Conservation (phyloP, 345 rosid genomes). For the Eucalyptus erythrocorys region DNA sequence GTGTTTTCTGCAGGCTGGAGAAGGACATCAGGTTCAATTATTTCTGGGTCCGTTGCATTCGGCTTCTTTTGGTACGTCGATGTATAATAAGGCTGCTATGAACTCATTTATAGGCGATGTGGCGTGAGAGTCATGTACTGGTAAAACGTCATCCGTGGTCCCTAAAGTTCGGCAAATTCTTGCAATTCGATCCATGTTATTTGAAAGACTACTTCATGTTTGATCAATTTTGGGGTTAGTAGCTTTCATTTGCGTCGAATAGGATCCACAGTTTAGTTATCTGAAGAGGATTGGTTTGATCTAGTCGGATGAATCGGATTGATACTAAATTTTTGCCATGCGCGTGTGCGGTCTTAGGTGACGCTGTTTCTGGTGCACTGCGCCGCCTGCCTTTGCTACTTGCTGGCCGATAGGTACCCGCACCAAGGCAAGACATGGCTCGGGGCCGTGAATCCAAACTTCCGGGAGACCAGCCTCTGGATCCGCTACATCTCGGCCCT, state of each 20-base stretch:
- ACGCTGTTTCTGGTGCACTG: slow-evolving; percentile 70
- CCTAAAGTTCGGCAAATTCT: background rate
- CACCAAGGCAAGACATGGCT: slow-evolving; percentile 74
- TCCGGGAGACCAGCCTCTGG: slow-evolving; percentile 59
- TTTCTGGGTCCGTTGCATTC: slow-evolving; percentile 64
- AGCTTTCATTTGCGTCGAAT: background rate
- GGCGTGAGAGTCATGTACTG: background rate
- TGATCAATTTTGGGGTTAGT: background rate
- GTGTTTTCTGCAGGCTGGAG: slow-evolving; percentile 43
- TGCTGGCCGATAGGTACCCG: slow-evolving; percentile 76
- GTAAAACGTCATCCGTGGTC: background rate
- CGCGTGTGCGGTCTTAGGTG: slow-evolving; percentile 26
- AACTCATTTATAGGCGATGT: too few species aligned
- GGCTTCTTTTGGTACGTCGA: slow-evolving; percentile 55
- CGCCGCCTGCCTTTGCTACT: slow-evolving; percentile 77
- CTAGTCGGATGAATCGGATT: background rate
- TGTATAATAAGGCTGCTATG: background rate
- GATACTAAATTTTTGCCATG: background rate
- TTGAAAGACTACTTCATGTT: background rate
- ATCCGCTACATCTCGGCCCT: slow-evolving; percentile 64
- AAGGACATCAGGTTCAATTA: slow-evolving; percentile 86
- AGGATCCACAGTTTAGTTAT: background rate
- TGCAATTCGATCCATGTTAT: background rate
- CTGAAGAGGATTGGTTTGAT: background rate
- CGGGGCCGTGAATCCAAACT: slow-evolving; percentile 52